These are phyloP conservation scores for Microsporum audouinii DNA, from an alignment of 2,329 filamentous ascomycete species.

Conservation along the genomic window DNA sequence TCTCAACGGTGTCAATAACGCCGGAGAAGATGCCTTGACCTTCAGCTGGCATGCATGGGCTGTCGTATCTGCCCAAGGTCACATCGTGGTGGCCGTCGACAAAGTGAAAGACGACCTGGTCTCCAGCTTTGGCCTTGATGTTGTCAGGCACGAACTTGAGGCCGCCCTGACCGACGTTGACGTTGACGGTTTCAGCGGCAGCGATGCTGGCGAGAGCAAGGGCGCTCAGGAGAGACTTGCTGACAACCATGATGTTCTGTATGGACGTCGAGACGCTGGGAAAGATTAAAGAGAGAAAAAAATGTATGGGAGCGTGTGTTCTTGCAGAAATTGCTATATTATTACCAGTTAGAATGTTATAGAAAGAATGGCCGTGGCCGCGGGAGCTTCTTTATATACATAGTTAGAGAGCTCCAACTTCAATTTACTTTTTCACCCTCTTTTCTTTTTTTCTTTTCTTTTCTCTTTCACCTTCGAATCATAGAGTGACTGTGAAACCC, in stretches of 20 bases:
- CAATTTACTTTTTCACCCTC: not conserved
- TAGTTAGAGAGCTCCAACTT: not conserved
- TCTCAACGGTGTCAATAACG: conserved; percentile 8
- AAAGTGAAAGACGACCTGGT: conserved; percentile 12
- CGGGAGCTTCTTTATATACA: not conserved
- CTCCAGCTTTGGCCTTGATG: conserved; percentile 7
- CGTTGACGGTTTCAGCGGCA: conserved; percentile 8
- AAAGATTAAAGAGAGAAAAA: not conserved
- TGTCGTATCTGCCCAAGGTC: conserved; percentile 5
- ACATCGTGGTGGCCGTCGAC: conserved; percentile 11
- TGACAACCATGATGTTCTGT: not conserved
- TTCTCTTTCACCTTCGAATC: not conserved
- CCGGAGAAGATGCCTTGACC: conserved; percentile 12
- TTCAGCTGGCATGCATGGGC: conserved; percentile 6
- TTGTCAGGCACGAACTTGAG: conserved; percentile 7
- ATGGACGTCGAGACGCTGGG: not conserved
- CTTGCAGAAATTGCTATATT: not conserved
- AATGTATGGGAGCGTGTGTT: not conserved
- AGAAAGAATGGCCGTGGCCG: not conserved
- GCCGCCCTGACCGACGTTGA: conserved; percentile 9
- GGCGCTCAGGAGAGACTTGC: conserved; percentile 1
- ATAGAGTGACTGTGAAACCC: not conserved
- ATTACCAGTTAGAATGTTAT: not conserved
- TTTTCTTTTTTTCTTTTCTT: not conserved
- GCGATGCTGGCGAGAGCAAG: conserved; percentile 3